These are phyloP conservation scores for Starmerella floris DNA, from an alignment of 805 yeast species.

Conservation along the genomic window DNA sequence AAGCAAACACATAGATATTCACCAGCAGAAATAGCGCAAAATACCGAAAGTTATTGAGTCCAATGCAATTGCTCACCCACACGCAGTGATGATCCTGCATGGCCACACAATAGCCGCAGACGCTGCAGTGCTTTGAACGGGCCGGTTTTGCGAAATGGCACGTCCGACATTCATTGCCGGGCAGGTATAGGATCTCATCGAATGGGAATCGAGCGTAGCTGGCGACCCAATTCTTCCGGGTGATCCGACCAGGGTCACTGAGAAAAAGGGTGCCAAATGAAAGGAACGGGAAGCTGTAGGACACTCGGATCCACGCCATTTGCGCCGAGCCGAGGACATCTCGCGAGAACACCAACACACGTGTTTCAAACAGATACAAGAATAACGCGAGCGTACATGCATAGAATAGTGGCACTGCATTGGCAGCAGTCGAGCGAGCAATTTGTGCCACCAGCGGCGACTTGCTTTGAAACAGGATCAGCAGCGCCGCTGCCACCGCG, in stretches of 20 bases:
- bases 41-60: conserved; percentile 46
- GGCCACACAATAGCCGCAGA: conserved; percentile 37
- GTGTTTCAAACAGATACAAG: conserved; percentile 14
- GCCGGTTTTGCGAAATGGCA: conserved; percentile 42
- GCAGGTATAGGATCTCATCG: conserved; percentile 44
- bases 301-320: conserved; percentile 11
- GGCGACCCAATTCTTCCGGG: background rate
- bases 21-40: conserved; percentile 43
- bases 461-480: conserved; percentile 5
- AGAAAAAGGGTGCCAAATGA: conserved; percentile 23
- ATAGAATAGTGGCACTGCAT: conserved; percentile 20
- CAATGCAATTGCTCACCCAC: conserved; percentile 52
- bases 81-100: conserved; percentile 49
- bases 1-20: conserved; percentile 35
- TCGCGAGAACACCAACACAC: conserved; percentile 1
- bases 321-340: conserved; percentile 9
- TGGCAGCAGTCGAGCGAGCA: conserved; percentile 13
- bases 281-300: conserved; percentile 18
- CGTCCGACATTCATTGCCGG: conserved; percentile 35
- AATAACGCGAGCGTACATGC: conserved; percentile 14
- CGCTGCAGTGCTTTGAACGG: conserved; percentile 46
- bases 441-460: background rate
- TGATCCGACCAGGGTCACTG: conserved; percentile 31
- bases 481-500: conserved; percentile 1
- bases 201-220: conserved; percentile 27